These are phyloP conservation scores for Ogataea degrootiae DNA, from an alignment of 805 yeast species.

Conservation along the genomic window DNA sequence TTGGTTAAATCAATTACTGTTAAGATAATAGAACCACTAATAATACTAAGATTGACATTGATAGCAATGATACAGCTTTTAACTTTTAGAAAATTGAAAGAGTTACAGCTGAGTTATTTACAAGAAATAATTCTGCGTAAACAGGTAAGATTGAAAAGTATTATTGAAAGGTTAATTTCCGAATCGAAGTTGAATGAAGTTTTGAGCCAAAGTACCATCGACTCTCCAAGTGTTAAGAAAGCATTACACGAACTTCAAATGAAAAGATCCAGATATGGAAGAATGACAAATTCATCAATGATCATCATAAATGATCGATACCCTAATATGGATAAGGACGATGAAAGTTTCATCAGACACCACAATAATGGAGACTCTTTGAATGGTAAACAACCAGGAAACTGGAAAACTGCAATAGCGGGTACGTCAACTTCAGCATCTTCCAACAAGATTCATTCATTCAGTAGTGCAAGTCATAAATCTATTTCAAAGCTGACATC, in stretches of 20 bases:
- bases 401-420: constrained; percentile 20
- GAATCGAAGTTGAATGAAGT: constrained; percentile 24
- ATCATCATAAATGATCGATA: constrained; percentile 11
- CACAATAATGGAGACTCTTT: constrained; percentile 5
- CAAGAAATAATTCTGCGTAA: constrained; percentile 33
- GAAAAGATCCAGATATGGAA: constrained; percentile 11
- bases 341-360: constrained; percentile 5
- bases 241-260: constrained; percentile 24
- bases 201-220: constrained; percentile 16
- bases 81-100: constrained; percentile 47
- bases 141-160: constrained; percentile 30
- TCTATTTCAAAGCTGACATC: constrained; percentile 16
- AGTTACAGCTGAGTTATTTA: constrained; percentile 42
- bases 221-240: constrained; percentile 31
- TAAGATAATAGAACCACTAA: constrained; percentile 47
- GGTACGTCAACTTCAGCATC: constrained; percentile 16
- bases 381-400: constrained; percentile 7
- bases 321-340: constrained; percentile 6
- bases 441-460: constrained; percentile 7
- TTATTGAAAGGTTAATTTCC: constrained; percentile 22
- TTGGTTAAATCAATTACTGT: constrained; percentile 35
- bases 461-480: constrained; percentile 7
- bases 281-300: constrained; percentile 9
- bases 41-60: constrained; percentile 43
- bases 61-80: constrained; percentile 39